These are phyloP conservation scores for Sclerotinia borealis DNA, from an alignment of 2,329 filamentous ascomycete genomes.

Conservation along the genomic window DNA sequence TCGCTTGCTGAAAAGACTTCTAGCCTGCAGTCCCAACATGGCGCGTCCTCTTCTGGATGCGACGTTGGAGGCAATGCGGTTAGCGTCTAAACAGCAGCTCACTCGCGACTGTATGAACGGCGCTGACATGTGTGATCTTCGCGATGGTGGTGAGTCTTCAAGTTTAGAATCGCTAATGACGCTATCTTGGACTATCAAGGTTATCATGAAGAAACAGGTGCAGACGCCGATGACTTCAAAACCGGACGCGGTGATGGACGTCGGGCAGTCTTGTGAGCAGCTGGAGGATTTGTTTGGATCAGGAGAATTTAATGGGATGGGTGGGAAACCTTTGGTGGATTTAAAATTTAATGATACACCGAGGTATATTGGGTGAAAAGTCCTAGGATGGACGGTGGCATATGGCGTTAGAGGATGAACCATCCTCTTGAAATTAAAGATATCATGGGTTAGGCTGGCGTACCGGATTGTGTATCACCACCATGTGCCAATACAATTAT, in stretches of 20 bases:
- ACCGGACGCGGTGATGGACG: conserved; percentile 27
- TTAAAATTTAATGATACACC: conserved; percentile 13
- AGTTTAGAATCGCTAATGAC: conserved; percentile 31
- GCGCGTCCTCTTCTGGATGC: conserved; percentile 68
- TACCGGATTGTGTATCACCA: not conserved
- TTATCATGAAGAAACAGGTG: conserved; percentile 26
- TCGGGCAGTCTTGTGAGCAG: conserved; percentile 26
- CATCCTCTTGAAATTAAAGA: not conserved
- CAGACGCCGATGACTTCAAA: conserved; percentile 18
- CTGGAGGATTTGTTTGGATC: conserved; percentile 27
- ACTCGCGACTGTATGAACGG: conserved; percentile 29
- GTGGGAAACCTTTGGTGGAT: conserved; percentile 13
- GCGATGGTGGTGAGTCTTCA: conserved; percentile 20
- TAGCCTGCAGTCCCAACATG: conserved; percentile 68
- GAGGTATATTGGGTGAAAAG: conserved; percentile 23
- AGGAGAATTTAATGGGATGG: conserved; percentile 13
- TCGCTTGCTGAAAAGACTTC: conserved; percentile 42
- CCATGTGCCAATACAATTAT: not conserved
- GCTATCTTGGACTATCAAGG: conserved; percentile 30
- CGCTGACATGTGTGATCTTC: conserved; percentile 26
- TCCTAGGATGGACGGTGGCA: conserved; percentile 26
- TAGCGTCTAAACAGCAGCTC: conserved; percentile 49
- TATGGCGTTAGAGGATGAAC: conserved; percentile 24
- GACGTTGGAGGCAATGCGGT: conserved; percentile 69
- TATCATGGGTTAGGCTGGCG: not conserved